Evolutionary conservation across 805 yeast genomes (phyloP).

Genomic region (Teunomyces tritomae): DNA sequence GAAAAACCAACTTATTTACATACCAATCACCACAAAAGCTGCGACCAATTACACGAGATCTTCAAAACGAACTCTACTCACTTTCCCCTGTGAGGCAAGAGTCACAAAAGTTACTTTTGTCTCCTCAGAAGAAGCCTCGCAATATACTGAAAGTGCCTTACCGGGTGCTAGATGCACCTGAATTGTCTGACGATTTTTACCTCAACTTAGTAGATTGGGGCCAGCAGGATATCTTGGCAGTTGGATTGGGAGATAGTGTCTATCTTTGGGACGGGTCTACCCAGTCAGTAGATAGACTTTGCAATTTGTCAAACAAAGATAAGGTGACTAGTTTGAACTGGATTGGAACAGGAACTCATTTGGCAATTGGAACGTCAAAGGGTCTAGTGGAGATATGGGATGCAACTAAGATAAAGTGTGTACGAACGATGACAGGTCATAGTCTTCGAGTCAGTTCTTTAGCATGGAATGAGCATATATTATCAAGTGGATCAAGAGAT

Average conservation of each 20-base stretch:
- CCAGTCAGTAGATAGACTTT: conserved; percentile 77
- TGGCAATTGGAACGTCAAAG: conserved; percentile 85
- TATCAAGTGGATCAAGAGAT: conserved; percentile 87
- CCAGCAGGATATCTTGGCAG: conserved; percentile 80
- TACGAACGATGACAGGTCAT: conserved; percentile 93
- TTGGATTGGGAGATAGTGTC: conserved; percentile 84
- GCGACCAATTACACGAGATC: conserved; percentile 60
- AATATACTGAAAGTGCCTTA: conserved; percentile 84
- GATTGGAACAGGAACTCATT: conserved; percentile 92
- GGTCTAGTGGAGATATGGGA: conserved; percentile 97
- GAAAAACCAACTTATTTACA: conserved; percentile 62
- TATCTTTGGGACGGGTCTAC: conserved; percentile 88
- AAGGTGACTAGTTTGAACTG: conserved; percentile 81
- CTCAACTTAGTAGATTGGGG: conserved; percentile 96
- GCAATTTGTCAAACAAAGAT: conserved; percentile 65
- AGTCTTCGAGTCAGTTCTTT: conserved; percentile 77
- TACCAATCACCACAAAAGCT: conserved; percentile 69
- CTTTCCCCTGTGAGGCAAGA: conserved; percentile 87
- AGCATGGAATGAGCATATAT: conserved; percentile 90
- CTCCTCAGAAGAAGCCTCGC: conserved; percentile 79
- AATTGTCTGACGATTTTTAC: conserved; percentile 89
- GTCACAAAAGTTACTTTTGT: conserved; percentile 71
- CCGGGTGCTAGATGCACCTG: conserved; percentile 94
- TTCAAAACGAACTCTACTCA: conserved; percentile 74
- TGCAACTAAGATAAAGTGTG: conserved; percentile 74